Evolutionary conservation across 768 basidiomycete species (phyloP), one percentile per base, ranked within the genome.

Genomic region (Tricholoma sp.): DNA sequence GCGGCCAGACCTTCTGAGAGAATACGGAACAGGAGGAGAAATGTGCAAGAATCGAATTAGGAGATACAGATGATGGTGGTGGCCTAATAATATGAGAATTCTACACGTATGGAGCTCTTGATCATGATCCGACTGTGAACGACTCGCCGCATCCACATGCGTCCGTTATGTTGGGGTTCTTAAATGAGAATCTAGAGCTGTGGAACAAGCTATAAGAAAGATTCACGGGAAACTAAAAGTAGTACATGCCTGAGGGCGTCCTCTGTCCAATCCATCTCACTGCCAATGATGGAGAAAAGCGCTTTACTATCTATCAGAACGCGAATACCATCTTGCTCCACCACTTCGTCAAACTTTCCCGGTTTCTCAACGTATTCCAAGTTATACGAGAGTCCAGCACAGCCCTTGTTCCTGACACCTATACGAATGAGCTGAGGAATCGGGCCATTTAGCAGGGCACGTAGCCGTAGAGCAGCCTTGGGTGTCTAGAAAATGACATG

Each of bases 221-320:
- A 16, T 19, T 1, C 27, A 7, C 27, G 21, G 32, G 31, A 49
- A 43, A 53, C 27, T 12, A 52, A 16, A 24, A n/a, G 29, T 19
- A 22, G 39, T 14, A 68, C 76, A 34, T 50, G 83, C 87, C 93
- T 95, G 43, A 99, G 74, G 31, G 84, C 72, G 69, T 96, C 94
- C 75, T 98, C 97, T 58, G 85, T 81, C 97, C 97, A 99, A 68
- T 96, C 94, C 97, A 99, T 99, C 79, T 91, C 91, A 71, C 93
- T 96, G 51, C 97, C 97, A 59, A 99, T 97, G 63, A 99, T 97
- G 57, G 91, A 94, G 70, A 99, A 98, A 61, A 99, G 74, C 22
- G 97, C 97, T 72, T 95, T 98, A 68, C 87, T 89, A 75, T 99
- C 97, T 69, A 98, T 94, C 60, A 98, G 76, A 46, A 99, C 96